Conservation (phyloP, 139 green algal genomes). For the Haematococcus lacustris region DNA sequence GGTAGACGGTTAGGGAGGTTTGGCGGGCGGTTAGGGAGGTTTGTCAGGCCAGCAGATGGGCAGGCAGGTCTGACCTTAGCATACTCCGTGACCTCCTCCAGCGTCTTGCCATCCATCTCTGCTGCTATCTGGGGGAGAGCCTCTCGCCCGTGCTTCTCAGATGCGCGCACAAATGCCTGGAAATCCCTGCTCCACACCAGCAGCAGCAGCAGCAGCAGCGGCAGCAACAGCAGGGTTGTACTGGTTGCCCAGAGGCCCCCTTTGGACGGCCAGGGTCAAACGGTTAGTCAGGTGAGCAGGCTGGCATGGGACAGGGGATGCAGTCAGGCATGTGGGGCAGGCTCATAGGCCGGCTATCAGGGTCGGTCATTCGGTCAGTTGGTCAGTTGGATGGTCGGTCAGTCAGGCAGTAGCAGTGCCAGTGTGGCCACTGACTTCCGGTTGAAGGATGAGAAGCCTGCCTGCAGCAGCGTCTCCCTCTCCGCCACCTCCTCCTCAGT, state of each 20-base stretch:
- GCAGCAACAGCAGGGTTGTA: background rate
- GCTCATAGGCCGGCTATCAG: no score
- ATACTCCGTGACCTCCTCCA: constrained; percentile 67
- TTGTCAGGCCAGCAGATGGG: no score
- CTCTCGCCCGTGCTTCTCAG: constrained; percentile 83
- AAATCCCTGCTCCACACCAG: constrained; percentile 67
- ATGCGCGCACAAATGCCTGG: constrained; percentile 84
- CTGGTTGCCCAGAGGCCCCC: no score
- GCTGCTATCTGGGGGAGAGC: constrained; percentile 66
- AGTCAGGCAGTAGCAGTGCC: no score
- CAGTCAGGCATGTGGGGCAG: no score
- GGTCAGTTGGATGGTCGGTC: no score
- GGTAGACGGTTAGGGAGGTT: no score
- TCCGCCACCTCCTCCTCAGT: constrained; percentile 75
- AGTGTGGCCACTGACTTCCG: constrained; percentile 23
- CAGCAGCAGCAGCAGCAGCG: background rate
- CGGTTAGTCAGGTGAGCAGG: no score
- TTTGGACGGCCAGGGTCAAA: no score
- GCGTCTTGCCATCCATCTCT: constrained; percentile 90
- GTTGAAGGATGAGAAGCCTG: constrained; percentile 89
- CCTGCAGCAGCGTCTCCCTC: constrained; percentile 53
- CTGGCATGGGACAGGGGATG: no score
- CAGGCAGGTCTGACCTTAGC: constrained; percentile 1
- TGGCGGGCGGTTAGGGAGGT: no score
- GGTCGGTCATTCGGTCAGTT: no score